phyloP scores from a whole-genome alignment of 208 protist species.

The Naegleria fowleri region DNA sequence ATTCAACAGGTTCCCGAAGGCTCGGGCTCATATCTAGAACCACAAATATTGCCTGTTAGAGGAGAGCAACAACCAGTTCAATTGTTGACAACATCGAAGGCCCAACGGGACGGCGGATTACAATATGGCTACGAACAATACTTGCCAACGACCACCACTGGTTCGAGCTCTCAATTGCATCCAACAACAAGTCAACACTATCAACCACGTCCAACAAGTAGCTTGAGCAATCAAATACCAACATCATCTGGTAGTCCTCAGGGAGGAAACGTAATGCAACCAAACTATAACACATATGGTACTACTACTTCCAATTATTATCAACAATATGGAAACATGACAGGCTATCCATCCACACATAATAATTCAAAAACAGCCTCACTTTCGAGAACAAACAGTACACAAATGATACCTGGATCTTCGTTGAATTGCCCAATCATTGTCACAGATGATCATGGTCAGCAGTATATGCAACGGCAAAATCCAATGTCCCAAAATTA shows the following conservation, averaged over 20 bases:
- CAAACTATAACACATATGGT: neutral
- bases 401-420: conserved; percentile 39
- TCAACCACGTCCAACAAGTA: neutral
- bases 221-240: neutral
- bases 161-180: neutral
- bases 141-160: neutral
- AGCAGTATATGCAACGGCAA: neutral
- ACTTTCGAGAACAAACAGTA: conserved; percentile 43
- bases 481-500: neutral
- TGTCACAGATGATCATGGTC: neutral
- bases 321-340: neutral
- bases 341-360: neutral
- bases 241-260: neutral
- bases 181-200: neutral
- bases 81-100: neutral
- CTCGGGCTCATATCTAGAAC: neutral
- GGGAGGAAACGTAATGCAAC: neutral
- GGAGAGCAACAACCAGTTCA: neutral
- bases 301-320: neutral
- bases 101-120: neutral
- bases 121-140: neutral
- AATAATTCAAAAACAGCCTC: neutral
- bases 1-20: neutral
- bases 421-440: neutral
- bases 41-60: neutral